Base-by-base conservation (phyloP, 306 rosid species). In the Spatholobus suberectus region DNA sequence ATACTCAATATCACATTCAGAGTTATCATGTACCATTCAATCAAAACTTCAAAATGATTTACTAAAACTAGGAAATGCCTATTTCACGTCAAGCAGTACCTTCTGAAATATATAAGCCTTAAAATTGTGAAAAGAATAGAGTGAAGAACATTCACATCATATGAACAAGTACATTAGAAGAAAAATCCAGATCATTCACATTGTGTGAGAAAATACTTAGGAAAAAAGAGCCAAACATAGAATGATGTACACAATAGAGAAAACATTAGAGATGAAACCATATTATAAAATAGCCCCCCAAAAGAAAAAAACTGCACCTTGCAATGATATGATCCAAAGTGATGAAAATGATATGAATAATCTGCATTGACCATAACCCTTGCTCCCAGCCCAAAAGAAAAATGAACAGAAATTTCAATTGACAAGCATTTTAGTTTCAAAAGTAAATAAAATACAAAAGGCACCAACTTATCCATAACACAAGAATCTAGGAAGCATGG, bases 1-100 rank as follows among this genome's bases (percentile, higher is more conserved):
- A 43, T 66, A 82, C 69, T 17, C 59, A 72, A 40, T 72, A 83
- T 55, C 46, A 73, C 58, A 70, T 21, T 57, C 71, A 35, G 40
- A 71, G 47, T 57, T 51, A 44, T 66, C 76, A 41, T 35, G 23
- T 35, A 44, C 44, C n/a, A 65, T 46, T 46, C 51, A 73, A 58
- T 7, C 38, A 67, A 35, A 57, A 81, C 37, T 27, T 61, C 55
- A 66, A 41, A 61, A 61, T 69, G 76, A 85, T 73, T 69, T 40
- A 63, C 54, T 38, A 69, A n/a, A 8, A 52, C 34, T 71, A 73
- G 57, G 38, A 84, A 71, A 63, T 61, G 40, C 14, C 47, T n/a
- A 40, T 26, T 75, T 70, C 74, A 37, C 27, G 44, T 57, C 49
- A 44, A 77, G 14, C 46, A 32, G 63, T 62, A 17, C 29, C 62